phyloP scores from a whole-genome alignment of 208 protist genomes.

The Trypanosoma melophagium region DNA sequence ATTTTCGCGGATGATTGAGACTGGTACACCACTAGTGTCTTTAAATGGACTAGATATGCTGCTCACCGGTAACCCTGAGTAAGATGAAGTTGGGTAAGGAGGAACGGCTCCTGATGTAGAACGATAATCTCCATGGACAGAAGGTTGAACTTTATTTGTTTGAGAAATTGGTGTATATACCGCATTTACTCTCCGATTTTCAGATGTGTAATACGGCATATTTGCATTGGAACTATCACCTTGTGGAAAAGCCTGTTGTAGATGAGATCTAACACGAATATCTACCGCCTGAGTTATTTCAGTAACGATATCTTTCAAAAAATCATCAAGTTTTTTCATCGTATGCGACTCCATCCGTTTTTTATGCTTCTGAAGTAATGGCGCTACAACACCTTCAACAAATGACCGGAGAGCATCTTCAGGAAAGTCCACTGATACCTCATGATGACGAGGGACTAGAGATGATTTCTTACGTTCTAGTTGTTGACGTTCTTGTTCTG shows the following conservation, averaged over 20 bases:
- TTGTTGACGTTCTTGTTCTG: constrained; percentile 16
- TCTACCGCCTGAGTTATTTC: constrained; percentile 56
- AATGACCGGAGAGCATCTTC: constrained; percentile 69
- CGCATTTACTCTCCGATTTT: background rate
- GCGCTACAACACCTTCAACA: constrained; percentile 63
- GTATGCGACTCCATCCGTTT: constrained; percentile 58
- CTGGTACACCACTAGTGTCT: constrained; percentile 8
- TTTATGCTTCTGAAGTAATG: constrained; percentile 55
- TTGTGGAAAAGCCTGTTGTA: constrained; percentile 6
- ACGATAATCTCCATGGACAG: background rate
- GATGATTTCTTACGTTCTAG: constrained; percentile 9
- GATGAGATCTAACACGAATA: constrained; percentile 40
- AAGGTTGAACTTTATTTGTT: background rate
- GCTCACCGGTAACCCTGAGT: background rate
- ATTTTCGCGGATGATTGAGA: constrained; percentile 24
- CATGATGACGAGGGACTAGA: constrained; percentile 43
- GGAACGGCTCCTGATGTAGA: constrained; percentile 2
- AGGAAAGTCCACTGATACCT: constrained; percentile 76
- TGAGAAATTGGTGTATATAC: background rate
- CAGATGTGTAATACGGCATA: background rate
- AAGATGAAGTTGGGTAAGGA: background rate
- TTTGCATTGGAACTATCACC: background rate
- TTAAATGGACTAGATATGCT: background rate
- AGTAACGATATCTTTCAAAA: constrained; percentile 62
- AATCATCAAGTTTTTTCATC: constrained; percentile 64